These are phyloP conservation scores for Metarhizium brunneum DNA, from an alignment of 2,329 filamentous ascomycete species.

Conservation along the genomic window DNA sequence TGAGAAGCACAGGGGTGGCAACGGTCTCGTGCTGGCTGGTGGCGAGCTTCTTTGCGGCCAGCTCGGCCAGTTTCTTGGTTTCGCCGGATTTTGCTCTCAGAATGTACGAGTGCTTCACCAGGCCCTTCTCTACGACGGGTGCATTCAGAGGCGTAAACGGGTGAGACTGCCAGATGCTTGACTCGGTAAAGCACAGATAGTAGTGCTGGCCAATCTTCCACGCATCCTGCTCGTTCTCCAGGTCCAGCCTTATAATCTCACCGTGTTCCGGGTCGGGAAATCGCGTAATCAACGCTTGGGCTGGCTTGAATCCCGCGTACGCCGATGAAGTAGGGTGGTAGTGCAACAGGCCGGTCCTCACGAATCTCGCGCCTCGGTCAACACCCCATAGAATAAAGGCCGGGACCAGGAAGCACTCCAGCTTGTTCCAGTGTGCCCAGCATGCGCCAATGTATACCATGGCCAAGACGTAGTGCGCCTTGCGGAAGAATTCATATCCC, in stretches of 20 bases:
- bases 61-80: conserved; percentile 42
- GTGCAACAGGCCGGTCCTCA: conserved; percentile 52
- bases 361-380: conserved; percentile 50
- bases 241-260: conserved; percentile 56
- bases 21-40: conserved; percentile 10
- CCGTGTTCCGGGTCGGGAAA: conserved; percentile 49
- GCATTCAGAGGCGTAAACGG: conserved; percentile 57
- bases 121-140: conserved; percentile 30
- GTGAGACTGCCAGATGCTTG: conserved; percentile 63
- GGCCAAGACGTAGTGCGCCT: conserved; percentile 63
- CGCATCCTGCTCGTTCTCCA: conserved; percentile 47
- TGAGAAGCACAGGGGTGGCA: conserved; percentile 45
- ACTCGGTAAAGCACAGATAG: conserved; percentile 57
- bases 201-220: conserved; percentile 66
- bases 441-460: conserved; percentile 67
- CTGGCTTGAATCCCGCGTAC: conserved; percentile 44
- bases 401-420: conserved; percentile 61
- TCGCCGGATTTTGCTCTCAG: conserved; percentile 50
- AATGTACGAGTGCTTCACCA: conserved; percentile 44
- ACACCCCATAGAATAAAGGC: conserved; percentile 55
- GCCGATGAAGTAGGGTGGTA: conserved; percentile 35
- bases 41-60: conserved; percentile 30
- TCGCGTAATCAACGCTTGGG: conserved; percentile 32
- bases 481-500: conserved; percentile 71
- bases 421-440: conserved; percentile 63